A percentile compares a stretch with the other conserved stretches of the same genome.
Conservation (phyloP, 2,329 filamentous ascomycete genomes). For the Pseudocercospora musae region DNA sequence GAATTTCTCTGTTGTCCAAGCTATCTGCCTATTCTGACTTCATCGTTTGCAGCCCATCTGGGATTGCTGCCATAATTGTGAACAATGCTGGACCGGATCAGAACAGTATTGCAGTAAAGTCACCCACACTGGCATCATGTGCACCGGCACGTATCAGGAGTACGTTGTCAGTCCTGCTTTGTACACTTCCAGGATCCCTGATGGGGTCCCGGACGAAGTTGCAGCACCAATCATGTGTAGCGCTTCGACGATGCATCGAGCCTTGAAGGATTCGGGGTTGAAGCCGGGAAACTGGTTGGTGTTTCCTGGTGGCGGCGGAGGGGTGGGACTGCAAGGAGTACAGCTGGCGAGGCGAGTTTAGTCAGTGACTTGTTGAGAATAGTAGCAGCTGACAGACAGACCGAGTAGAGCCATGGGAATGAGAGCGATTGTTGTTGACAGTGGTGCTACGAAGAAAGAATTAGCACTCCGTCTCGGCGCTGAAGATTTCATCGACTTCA, state of each 20-base stretch:
- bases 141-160: constrained; percentile 55
- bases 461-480: constrained; percentile 50
- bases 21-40: not conserved
- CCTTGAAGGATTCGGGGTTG: constrained; percentile 51
- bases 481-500: constrained; percentile 55
- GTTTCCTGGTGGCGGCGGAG: constrained; percentile 54
- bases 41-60: constrained; percentile 38
- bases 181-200: constrained; percentile 55
- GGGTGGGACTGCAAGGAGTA: constrained; percentile 57
- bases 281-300: constrained; percentile 54
- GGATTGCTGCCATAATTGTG: constrained; percentile 51
- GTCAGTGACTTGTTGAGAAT: not conserved
- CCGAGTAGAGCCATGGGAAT: constrained; percentile 50
- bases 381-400: not conserved
- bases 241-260: constrained; percentile 57
- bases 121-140: constrained; percentile 46
- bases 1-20: too few relatives aligned
- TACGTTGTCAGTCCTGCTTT: constrained; percentile 56
- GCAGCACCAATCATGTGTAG: constrained; percentile 61
- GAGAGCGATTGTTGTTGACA: constrained; percentile 54
- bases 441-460: constrained; percentile 46
- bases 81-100: constrained; percentile 49
- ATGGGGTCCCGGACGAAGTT: constrained; percentile 53
- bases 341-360: constrained; percentile 28
- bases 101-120: constrained; percentile 53